Base-by-base conservation (phyloP, 345 rosid genomes). In the Linum trigynum region DNA sequence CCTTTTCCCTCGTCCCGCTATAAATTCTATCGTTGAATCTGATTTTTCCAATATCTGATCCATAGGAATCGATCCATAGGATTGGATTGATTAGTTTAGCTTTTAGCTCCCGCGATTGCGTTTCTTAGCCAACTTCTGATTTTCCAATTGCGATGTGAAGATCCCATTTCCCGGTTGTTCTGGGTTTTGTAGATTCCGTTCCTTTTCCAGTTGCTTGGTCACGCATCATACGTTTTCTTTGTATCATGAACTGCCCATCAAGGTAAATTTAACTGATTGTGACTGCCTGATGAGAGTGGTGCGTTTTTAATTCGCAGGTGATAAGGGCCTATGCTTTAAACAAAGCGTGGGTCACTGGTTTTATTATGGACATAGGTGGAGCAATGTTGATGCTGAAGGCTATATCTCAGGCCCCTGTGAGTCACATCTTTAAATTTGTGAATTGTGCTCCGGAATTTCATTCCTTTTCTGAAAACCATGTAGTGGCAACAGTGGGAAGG, bases 311-410 rank as follows among this genome's bases (percentile, higher is more conserved):
- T 45, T 53, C 76, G 51, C 79, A 90, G 97, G 91, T 90, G 64
- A 79, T 90, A 67, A 81, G 76, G 69, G 95, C 97, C 10, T 90
- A 90, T 83, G 92, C 84, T 67, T 80, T 72, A 56, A 91, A 91
- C 70, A 86, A 73, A 76, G 78, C 87, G 16, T 94, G 99, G 97
- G 69, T 77, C 23, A 67, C 88, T 58, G 96, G 99, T 35, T 90
- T 94, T 80, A 75, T 88, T 42, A 85, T 94, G 96, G 97, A 94
- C 74, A 89, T 94, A 69, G 65, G 82, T 53, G 99, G 96, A 71
- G 99, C 97, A 23, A 16, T 90, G 79, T 75, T 94, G 83, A 94
- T 94, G 97, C 75, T 94, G 72, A 84, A 78, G 79, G 96, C 97
- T 5, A 72, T 94, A 66, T 88, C 99, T 32, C 85, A 71, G 71